These are phyloP conservation scores for Neofusicoccum cordaticola DNA, from an alignment of 2,329 filamentous ascomycete genomes.

Conservation along the genomic window DNA sequence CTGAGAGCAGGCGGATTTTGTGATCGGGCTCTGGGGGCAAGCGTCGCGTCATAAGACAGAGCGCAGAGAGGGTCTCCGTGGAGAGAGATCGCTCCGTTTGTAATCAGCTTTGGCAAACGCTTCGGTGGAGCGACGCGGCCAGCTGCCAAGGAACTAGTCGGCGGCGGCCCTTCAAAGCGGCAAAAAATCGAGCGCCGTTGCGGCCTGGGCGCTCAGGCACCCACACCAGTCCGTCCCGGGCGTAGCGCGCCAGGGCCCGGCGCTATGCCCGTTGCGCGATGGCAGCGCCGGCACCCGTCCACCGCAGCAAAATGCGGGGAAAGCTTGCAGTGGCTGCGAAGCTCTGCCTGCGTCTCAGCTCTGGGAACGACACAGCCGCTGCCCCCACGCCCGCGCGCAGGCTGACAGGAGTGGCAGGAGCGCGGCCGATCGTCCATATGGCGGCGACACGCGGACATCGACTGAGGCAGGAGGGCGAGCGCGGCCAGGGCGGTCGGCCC, in stretches of 20 bases:
- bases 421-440: neutral
- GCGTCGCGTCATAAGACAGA: constrained; percentile 6
- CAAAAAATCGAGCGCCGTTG: neutral
- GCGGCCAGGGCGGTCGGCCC: neutral
- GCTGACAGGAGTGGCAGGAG: neutral
- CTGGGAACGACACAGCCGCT: neutral
- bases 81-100: neutral
- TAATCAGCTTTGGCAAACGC: constrained; percentile 6
- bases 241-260: neutral
- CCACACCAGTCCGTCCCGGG: neutral
- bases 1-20: neutral
- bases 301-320: constrained; percentile 6
- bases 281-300: neutral
- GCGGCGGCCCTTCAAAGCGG: neutral
- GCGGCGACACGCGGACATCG: neutral
- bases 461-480: neutral
- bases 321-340: neutral
- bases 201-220: neutral
- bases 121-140: constrained; percentile 7
- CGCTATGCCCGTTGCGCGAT: constrained; percentile 2
- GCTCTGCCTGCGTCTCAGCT: neutral
- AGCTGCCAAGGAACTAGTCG: constrained; percentile 1
- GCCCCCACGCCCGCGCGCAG: neutral
- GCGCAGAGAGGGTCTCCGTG: neutral
- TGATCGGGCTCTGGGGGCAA: neutral